Base-by-base conservation (phyloP, 2,329 filamentous ascomycete species). In the Ascochyta rabiei region DNA sequence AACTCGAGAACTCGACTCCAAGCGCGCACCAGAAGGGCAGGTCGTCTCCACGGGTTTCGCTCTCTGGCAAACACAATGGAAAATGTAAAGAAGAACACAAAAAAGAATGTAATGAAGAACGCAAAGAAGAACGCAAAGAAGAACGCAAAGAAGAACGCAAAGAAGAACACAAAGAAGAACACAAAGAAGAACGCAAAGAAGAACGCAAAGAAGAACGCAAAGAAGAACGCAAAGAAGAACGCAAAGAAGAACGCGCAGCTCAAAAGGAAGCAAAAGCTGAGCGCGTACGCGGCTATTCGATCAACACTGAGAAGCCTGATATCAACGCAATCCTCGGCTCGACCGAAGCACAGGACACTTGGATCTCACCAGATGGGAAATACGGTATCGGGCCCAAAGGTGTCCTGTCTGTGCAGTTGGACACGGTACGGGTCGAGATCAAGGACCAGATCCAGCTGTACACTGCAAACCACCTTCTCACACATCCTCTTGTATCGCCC, bases 401-500 rank as follows among this genome's bases (percentile, higher is more conserved):
- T 8, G 60, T 66, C 53, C 71, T 96, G 12, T 85, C 86, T 2
- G 82, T 96, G 19, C 81, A 82, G 19, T 82, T 96, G 28, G 91
- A 72, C 16, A 31, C 48, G 6, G 60, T 88, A 65, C 76, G 83
- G 1, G 79, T 96, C 3, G 82, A 87, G 39, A 82, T 98, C 58
- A 92, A 90, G 67, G 93, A 98, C 58, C 95, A 99, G 72, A 95
- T 98, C 37, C 93, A 98, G 75, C 86, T 95, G 73, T 89, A 89
- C 63, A 85, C 92, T 0, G 89, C 92, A 1, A 99, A 98, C 71
- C 86, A 91, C 45, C 81, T 98, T 8, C 76, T 98, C 5, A 84
- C 87, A 0, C 93, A 99, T 68, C 95, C 95, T 0, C 79, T 98
- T 2, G 93, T 98, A 4, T 98, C 93, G 46, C 92, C 95, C 1